Conservation (phyloP, 2,329 filamentous ascomycete genomes). For the Penicillium sp. region DNA sequence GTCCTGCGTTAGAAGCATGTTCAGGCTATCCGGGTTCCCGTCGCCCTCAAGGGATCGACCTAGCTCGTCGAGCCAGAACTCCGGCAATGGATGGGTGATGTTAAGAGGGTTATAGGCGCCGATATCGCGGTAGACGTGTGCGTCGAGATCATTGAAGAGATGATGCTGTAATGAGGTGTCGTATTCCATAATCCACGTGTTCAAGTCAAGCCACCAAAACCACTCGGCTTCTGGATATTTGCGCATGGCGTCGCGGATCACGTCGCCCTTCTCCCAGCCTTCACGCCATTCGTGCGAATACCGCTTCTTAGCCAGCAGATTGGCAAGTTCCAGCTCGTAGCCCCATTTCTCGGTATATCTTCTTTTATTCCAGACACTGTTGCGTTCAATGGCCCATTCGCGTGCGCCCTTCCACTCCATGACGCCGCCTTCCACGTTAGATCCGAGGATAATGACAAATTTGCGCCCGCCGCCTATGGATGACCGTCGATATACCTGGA, state of each 20-base stretch:
- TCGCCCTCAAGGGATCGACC: constrained; percentile 73
- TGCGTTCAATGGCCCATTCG: constrained; percentile 96
- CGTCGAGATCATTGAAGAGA: constrained; percentile 75
- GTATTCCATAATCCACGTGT: constrained; percentile 97
- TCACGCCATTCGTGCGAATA: constrained; percentile 99
- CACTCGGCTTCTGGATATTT: constrained; percentile 97
- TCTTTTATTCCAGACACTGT: constrained; percentile 93
- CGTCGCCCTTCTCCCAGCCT: constrained; percentile 98
- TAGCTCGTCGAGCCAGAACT: constrained; percentile 70
- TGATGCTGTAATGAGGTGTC: constrained; percentile 84
- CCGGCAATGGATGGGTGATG: constrained; percentile 75
- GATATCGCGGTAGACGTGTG: constrained; percentile 86
- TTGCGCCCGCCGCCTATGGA: constrained; percentile 80
- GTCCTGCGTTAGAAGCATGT: constrained; percentile 86
- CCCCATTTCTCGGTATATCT: constrained; percentile 85
- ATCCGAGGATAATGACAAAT: constrained; percentile 86
- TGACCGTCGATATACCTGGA: constrained; percentile 65
- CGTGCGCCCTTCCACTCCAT: constrained; percentile 98
- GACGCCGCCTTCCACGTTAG: constrained; percentile 91
- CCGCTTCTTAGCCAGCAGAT: constrained; percentile 98
- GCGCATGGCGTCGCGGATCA: constrained; percentile 77
- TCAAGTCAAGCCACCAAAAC: constrained; percentile 99
- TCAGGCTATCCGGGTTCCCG: constrained; percentile 71
- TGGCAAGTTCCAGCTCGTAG: constrained; percentile 91
- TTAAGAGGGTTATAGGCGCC: constrained; percentile 95